Percentiles rank a stretch among this genome's conserved stretches.
Evolutionary conservation across 768 basidiomycete species (phyloP).

Genomic region (Tricholoma terreum): DNA sequence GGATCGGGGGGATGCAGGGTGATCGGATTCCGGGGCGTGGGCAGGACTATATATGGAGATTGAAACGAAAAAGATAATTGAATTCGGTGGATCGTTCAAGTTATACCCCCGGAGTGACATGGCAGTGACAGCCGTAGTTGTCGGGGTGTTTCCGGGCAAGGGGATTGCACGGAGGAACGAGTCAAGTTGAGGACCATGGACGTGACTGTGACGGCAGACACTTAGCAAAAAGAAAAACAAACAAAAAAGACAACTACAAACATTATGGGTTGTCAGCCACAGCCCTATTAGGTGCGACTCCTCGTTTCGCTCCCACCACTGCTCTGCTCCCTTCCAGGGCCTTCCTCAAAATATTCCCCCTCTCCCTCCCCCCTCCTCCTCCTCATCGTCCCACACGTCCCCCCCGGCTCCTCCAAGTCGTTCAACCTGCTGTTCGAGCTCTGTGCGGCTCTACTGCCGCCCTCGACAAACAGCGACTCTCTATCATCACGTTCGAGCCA

Average conservation of each 20-base stretch:
- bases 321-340: conserved; percentile 55
- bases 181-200: no score
- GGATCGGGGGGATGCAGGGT: no score
- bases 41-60: no score
- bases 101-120: no score
- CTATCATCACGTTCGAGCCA: conserved; percentile 23
- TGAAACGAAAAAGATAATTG: no score
- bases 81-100: no score
- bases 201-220: not conserved
- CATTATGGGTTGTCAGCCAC: conserved; percentile 45
- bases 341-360: conserved; percentile 30
- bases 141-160: no score
- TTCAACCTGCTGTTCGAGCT: conserved; percentile 18
- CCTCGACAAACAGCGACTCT: conserved; percentile 8
- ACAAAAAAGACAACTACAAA: conserved; percentile 38
- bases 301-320: conserved; percentile 60
- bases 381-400: conserved; percentile 15
- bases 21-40: no score
- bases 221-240: conserved; percentile 12
- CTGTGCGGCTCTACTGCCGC: conserved; percentile 26
- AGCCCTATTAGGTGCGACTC: conserved; percentile 38
- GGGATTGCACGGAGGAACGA: no score
- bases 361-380: conserved; percentile 24
- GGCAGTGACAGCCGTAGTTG: no score
- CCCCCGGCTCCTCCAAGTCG: conserved; percentile 6